A percentile compares a stretch with the other conserved stretches of the same genome.
Conservation (phyloP, 2,329 filamentous ascomycete species). For the Apiospora aurea region DNA sequence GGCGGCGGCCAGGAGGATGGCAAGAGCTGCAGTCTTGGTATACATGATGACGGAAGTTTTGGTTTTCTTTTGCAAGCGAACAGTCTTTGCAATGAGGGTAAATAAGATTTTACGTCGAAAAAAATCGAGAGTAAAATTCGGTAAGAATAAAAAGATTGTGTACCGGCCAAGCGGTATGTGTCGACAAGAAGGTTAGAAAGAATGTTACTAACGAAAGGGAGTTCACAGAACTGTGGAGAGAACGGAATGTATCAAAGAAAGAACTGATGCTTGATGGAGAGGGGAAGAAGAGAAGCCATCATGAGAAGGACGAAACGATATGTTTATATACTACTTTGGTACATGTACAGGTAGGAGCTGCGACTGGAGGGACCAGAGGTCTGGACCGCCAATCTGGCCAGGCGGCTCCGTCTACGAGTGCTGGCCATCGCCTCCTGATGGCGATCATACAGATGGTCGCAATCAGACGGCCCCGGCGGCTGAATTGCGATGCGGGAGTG, state of each 20-base stretch:
- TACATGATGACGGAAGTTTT: constrained; percentile 45
- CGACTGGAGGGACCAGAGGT: background rate
- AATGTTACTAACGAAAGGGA: constrained; percentile 42
- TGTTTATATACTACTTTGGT: constrained; percentile 23
- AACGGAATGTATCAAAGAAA: constrained; percentile 36
- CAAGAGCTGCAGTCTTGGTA: constrained; percentile 48
- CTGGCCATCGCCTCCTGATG: background rate
- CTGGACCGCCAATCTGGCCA: background rate
- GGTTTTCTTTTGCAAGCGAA: constrained; percentile 23
- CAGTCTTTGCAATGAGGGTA: background rate
- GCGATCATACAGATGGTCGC: background rate
- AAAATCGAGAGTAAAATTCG: background rate
- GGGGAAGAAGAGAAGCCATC: constrained; percentile 29
- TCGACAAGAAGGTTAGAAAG: constrained; percentile 40
- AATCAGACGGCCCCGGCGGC: constrained; percentile 15
- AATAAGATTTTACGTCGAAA: too few relatives aligned
- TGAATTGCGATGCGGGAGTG: background rate
- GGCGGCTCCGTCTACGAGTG: constrained; percentile 3
- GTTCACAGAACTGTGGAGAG: constrained; percentile 48
- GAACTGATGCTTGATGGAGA: constrained; percentile 32
- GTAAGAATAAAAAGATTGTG: constrained; percentile 27
- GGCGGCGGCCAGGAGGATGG: constrained; percentile 51
- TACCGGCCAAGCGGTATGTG: constrained; percentile 40
- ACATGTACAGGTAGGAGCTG: background rate
- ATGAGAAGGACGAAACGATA: constrained; percentile 27